Percentiles rank a stretch among this genome's conserved stretches.
phyloP scores from a whole-genome alignment of 1,284 basidiomycete genomes.

The Vanrija sp. region DNA sequence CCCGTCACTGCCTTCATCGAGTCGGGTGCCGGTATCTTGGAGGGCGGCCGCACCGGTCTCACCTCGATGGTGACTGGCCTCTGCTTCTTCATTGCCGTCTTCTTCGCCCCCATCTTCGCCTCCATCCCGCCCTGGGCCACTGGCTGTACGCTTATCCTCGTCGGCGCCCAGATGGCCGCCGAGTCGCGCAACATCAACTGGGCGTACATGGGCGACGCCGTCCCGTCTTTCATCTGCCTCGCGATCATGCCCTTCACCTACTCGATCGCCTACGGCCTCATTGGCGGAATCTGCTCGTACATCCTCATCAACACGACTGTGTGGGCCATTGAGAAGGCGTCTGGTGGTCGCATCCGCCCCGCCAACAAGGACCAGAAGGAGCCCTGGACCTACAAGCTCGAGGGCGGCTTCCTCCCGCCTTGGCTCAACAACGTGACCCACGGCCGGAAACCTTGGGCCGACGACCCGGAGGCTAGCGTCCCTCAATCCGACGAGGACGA shows the following conservation, averaged over 20 bases:
- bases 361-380: conserved; percentile 20
- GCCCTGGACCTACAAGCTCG: conserved; percentile 17
- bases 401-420: conserved; percentile 19
- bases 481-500: too few relatives aligned
- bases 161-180: conserved; percentile 83
- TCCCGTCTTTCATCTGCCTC: conserved; percentile 76
- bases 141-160: conserved; percentile 78
- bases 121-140: conserved; percentile 85
- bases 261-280: conserved; percentile 23
- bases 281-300: conserved; percentile 18
- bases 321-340: conserved; percentile 10
- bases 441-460: conserved; percentile 6
- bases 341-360: conserved; percentile 8
- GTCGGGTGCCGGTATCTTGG: conserved; percentile 51
- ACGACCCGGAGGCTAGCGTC: too few relatives aligned
- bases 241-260: conserved; percentile 70
- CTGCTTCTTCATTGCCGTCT: conserved; percentile 78
- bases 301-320: conserved; percentile 17
- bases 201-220: conserved; percentile 78
- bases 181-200: conserved; percentile 84
- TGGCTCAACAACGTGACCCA: conserved; percentile 10
- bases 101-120: conserved; percentile 86
- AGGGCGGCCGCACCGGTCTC: conserved; percentile 84
- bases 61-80: conserved; percentile 71
- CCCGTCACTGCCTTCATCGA: conserved; percentile 80